Evolutionary conservation across 164 flowering plant genomes (phyloP).

Genomic region (Vitis rotundifolia): DNA sequence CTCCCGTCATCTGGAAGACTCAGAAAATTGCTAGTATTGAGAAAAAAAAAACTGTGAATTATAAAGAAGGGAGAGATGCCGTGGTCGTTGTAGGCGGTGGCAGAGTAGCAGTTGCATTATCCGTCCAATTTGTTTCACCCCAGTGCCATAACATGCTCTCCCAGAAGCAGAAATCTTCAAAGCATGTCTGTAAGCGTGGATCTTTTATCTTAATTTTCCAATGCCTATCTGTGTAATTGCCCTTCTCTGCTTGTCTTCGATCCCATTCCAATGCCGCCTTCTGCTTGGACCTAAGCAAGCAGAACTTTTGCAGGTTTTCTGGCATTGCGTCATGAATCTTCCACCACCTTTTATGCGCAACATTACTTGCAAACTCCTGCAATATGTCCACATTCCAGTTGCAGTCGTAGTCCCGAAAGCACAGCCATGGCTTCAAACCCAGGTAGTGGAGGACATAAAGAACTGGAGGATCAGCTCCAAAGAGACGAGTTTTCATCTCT

Average conservation of each 20-base stretch:
- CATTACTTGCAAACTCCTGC: constrained; percentile 85
- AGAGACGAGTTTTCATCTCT: constrained; percentile 61
- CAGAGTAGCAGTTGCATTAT: constrained; percentile 29
- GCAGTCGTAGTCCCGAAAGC: constrained; percentile 93
- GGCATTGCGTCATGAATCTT: constrained; percentile 92
- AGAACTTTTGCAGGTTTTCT: constrained; percentile 66
- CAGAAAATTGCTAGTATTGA: too few relatives aligned
- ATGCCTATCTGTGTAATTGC: constrained; percentile 71
- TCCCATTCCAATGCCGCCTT: constrained; percentile 93
- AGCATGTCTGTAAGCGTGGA: constrained; percentile 42
- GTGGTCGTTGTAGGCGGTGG: constrained; percentile 26
- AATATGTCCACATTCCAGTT: constrained; percentile 85
- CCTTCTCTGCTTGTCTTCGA: constrained; percentile 86
- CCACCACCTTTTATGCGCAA: constrained; percentile 92
- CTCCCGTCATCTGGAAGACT: too few relatives aligned
- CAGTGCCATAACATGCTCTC: constrained; percentile 78
- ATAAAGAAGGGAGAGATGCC: constrained; percentile 28
- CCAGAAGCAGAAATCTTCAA: constrained; percentile 71
- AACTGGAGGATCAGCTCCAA: constrained; percentile 83
- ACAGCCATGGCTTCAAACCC: constrained; percentile 92
- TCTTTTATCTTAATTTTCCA: constrained; percentile 83
- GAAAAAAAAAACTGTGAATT: not conserved
- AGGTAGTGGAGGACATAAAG: constrained; percentile 87
- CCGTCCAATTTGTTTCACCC: constrained; percentile 81
- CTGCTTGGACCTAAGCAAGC: constrained; percentile 79